Evolutionary conservation across 495 filamentous ascomycete genomes (phyloP).

Genomic region (Tuber calosporum): DNA sequence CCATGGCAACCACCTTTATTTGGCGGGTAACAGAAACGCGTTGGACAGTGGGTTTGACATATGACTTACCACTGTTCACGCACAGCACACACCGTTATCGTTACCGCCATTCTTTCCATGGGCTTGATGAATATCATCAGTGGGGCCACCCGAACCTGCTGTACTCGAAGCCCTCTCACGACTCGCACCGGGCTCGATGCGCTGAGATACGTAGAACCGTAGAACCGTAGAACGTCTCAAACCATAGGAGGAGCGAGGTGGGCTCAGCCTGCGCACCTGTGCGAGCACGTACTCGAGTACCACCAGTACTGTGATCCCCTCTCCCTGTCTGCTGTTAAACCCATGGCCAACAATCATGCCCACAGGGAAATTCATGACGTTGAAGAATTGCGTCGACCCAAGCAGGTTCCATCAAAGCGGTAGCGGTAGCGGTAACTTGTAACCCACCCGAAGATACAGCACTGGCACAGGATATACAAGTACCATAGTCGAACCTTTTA

Average conservation of each 20-base stretch:
- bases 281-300: not conserved
- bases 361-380: not conserved
- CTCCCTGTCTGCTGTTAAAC: not conserved
- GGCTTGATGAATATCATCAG: not conserved
- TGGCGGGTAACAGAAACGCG: not conserved
- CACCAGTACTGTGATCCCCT: too few species aligned
- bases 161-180: not conserved
- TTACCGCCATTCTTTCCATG: not conserved
- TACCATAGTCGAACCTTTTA: not conserved
- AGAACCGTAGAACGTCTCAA: too few species aligned
- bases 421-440: not conserved
- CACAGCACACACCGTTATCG: not conserved
- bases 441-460: not conserved
- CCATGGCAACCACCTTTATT: not conserved
- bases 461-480: not conserved
- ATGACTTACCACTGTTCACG: not conserved
- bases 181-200: not conserved
- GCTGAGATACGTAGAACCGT: too few species aligned
- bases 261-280: not conserved
- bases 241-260: too few species aligned
- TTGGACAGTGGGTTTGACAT: not conserved
- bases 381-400: not conserved
- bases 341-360: not conserved
- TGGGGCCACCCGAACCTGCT: not conserved
- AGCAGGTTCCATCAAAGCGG: not conserved